Conservation (phyloP, 1,284 basidiomycete genomes). For the Sanguinoderma infundibulare region DNA sequence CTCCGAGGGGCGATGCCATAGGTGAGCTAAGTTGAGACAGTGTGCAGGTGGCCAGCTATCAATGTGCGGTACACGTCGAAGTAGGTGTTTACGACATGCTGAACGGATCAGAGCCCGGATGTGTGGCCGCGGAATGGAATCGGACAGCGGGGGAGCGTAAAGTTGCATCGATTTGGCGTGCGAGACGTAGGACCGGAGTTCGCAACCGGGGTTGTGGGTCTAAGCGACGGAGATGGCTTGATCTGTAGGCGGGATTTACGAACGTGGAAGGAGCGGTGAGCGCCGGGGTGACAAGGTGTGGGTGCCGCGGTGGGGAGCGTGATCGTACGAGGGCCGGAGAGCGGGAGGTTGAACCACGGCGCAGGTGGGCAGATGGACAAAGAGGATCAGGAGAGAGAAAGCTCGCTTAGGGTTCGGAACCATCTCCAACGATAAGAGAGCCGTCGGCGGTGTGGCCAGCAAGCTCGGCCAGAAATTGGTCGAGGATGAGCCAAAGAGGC, state of each 20-base stretch:
- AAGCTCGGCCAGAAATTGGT: slow-evolving; percentile 4
- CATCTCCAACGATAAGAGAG: not conserved
- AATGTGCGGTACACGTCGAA: not conserved
- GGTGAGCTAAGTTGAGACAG: not conserved
- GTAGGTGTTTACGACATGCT: not conserved
- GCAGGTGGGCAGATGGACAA: not conserved
- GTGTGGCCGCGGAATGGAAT: not conserved
- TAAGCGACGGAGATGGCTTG: not conserved
- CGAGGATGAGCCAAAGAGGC: slow-evolving; percentile 16
- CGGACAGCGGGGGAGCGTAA: not conserved
- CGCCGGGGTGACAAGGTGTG: not conserved
- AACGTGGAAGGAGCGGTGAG: not conserved
- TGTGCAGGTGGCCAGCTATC: too few species aligned
- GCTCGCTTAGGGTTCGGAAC: not conserved
- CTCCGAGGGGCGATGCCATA: too few species aligned
- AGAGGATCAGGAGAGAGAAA: not conserved
- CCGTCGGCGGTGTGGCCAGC: not conserved
- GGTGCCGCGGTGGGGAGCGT: not conserved
- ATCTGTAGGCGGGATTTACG: not conserved
- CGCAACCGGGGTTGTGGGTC: not conserved
- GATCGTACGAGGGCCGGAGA: not conserved
- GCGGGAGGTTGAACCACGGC: not conserved
- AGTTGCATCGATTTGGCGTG: not conserved
- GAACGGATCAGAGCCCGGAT: not conserved
- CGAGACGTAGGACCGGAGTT: not conserved